Percentiles rank a stretch among this genome's conserved stretches.
Evolutionary conservation across 345 rosid genomes (phyloP).

Genomic region (Populus pruinosa): DNA sequence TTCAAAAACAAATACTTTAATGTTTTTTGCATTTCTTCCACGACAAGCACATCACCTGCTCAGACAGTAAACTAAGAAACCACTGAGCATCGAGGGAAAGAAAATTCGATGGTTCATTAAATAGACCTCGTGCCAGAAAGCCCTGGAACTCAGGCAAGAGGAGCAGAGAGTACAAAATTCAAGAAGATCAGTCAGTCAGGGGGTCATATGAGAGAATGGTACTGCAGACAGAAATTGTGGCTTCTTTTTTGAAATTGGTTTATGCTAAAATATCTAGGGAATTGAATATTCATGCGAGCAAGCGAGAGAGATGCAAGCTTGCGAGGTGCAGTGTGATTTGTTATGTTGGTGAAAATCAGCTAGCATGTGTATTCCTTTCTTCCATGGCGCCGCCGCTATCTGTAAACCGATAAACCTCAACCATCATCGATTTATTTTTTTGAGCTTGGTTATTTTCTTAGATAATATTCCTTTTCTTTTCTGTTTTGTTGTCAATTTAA

Average conservation of each 20-base stretch:
- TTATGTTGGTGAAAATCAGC: too few relatives aligned
- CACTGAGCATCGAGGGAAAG: slow-evolving; percentile 33
- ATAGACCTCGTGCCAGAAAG: slow-evolving; percentile 22
- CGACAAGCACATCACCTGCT: slow-evolving; percentile 28
- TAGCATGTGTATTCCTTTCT: too few relatives aligned
- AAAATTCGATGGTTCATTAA: slow-evolving; percentile 34
- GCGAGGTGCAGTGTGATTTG: too few relatives aligned
- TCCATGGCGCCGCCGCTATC: too few relatives aligned
- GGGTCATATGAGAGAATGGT: slow-evolving; percentile 42
- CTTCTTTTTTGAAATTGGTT: not conserved
- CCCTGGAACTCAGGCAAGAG: slow-evolving; percentile 25
- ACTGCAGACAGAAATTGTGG: slow-evolving; percentile 6
- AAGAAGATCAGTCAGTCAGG: slow-evolving; percentile 35
- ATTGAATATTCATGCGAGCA: too few relatives aligned
- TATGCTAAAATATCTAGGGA: not conserved
- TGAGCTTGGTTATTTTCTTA: too few relatives aligned
- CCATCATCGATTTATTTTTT: too few relatives aligned
- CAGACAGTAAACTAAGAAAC: slow-evolving; percentile 29
- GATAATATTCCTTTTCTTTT: too few relatives aligned
- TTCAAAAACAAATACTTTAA: too few relatives aligned
- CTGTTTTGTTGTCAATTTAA: too few relatives aligned
- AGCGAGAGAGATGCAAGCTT: too few relatives aligned
- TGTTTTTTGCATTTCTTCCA: slow-evolving; percentile 32
- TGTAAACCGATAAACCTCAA: too few relatives aligned
- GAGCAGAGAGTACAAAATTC: slow-evolving; percentile 23